A percentile compares a stretch with the other conserved stretches of the same genome.
phyloP scores from a whole-genome alignment of 2,329 filamentous ascomycete species.

The Trichoderma cornu-damae region DNA sequence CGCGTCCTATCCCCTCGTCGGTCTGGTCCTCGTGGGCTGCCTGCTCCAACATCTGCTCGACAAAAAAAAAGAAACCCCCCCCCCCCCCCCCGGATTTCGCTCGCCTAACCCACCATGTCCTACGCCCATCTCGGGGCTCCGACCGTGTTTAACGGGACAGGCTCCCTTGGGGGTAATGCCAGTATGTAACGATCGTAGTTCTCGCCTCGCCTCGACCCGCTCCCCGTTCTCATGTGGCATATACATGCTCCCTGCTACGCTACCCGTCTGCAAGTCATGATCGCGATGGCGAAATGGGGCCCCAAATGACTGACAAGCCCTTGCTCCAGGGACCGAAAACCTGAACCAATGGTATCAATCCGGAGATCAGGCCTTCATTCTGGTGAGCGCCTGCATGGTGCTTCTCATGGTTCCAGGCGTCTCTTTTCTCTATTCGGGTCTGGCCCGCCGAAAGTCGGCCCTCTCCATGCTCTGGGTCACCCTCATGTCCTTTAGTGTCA shows the following conservation, averaged over 20 bases:
- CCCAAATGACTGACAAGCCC: conserved; percentile 1
- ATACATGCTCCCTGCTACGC: neutral
- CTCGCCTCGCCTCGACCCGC: neutral
- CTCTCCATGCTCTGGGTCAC: conserved; percentile 95
- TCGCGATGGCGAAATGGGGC: neutral
- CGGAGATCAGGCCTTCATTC: conserved; percentile 91
- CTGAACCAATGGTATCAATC: conserved; percentile 93
- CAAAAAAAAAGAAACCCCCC: too few species aligned
- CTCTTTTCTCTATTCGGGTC: conserved; percentile 93
- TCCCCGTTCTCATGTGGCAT: conserved; percentile 5
- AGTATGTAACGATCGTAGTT: conserved; percentile 49
- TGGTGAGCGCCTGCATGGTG: conserved; percentile 86
- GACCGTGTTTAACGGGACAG: conserved; percentile 57
- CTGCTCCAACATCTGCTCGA: conserved; percentile 9
- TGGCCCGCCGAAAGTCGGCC: conserved; percentile 95
- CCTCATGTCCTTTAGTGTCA: conserved; percentile 86
- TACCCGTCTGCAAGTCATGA: conserved; percentile 7
- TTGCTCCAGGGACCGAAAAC: conserved; percentile 64
- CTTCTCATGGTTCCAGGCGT: conserved; percentile 95
- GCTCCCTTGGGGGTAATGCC: conserved; percentile 70
- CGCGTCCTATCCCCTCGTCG: neutral
- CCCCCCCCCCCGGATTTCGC: conserved; percentile 13
- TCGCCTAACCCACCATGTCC: conserved; percentile 43
- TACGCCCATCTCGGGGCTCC: conserved; percentile 57
- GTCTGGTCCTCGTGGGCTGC: conserved; percentile 14